Evolutionary conservation across 345 rosid genomes (phyloP), one percentile per base, ranked within the genome.

Genomic region (Brassica incana): DNA sequence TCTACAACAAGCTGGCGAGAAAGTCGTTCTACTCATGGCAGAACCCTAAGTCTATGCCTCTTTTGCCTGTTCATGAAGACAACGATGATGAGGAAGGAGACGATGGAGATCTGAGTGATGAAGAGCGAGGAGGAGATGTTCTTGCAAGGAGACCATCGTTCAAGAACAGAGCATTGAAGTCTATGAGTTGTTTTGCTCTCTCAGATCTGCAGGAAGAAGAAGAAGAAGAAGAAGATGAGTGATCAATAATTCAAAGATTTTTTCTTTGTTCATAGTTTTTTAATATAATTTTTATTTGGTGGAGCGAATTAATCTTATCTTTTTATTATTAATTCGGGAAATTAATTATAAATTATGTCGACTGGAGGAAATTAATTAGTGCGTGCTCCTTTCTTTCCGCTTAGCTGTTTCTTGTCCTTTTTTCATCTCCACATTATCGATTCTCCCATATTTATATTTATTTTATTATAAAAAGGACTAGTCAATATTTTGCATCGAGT

Each of bases 11-110:
- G 60, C 8, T 54, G 25, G 60, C 60, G 2, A 54, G 59, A 54
- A 54, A 15, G 60, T 54, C 60, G 8, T 54, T 54, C 60, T 54
- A 54, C 25, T 54, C 60, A 6, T 54, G 60, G 60, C 60, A 54
- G 6, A 54, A 54, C 60, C 60, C 60, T 54, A 54, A 54, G 60
- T 54, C 60, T 54, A 54, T 54, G 60, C 60, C 60, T 54, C 60
- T 54, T 15, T 54, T 54, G 25, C 60, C 60, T 54, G 60, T 54
- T 2, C 8, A 54, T 16, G 60, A 54, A 54, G 60, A 54, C 18
- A 23, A 16, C 6, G 25, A 15, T 15, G 60, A 16, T 2, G 25
- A 54, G 2, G 60, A 54, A 6, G 10, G 18, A 4, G 60, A 54
- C 7, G 58, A 50, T 2, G 23, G 25, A 15, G 25, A 54, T 15